Evolutionary conservation across 345 rosid species (phyloP).

Genomic region (Acer campestre): DNA sequence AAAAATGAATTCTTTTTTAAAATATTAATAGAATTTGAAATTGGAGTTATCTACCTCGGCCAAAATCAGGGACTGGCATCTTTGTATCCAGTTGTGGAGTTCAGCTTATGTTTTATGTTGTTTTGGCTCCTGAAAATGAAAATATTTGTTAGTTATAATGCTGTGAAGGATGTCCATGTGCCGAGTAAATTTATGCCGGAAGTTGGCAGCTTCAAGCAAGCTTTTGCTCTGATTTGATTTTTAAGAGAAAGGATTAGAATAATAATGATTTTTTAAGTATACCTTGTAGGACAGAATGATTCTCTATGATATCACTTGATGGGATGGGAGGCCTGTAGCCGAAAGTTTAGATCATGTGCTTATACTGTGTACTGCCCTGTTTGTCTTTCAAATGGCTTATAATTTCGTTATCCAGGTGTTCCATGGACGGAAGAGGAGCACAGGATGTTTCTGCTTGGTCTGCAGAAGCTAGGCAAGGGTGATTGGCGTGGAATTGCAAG

Average conservation of each 20-base stretch:
- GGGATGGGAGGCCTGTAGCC: not conserved
- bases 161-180: not conserved
- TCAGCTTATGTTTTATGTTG: not conserved
- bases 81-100: not conserved
- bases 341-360: not conserved
- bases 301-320: not conserved
- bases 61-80: not conserved
- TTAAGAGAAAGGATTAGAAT: not conserved
- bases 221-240: not conserved
- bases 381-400: constrained; percentile 7
- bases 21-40: not conserved
- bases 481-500: constrained; percentile 99
- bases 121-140: not conserved
- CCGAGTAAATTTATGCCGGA: too few species aligned
- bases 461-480: constrained; percentile 96
- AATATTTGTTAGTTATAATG: not conserved
- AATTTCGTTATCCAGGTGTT: constrained; percentile 52
- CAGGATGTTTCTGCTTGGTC: constrained; percentile 88
- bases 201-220: not conserved
- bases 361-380: not conserved
- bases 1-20: too few species aligned
- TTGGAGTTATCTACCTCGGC: not conserved
- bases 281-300: not conserved
- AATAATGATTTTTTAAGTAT: too few species aligned
- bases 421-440: constrained; percentile 99